phyloP scores from a whole-genome alignment of 108 stramenopile genomes.

The Nitzschia sp. region DNA sequence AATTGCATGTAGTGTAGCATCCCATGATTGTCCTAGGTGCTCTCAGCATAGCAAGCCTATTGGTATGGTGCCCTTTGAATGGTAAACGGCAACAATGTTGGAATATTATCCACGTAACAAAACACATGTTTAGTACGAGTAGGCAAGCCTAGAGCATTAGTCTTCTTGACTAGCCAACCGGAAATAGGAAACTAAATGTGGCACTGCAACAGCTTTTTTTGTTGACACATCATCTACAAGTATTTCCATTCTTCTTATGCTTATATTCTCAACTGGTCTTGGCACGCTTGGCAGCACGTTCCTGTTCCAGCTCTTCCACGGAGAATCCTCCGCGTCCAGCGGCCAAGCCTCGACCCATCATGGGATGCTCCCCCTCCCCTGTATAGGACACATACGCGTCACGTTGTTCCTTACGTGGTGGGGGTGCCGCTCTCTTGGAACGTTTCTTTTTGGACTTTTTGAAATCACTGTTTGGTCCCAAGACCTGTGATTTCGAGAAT shows the following conservation, averaged over 20 bases:
- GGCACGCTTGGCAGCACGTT: constrained; percentile 47
- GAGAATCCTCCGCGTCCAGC: constrained; percentile 57
- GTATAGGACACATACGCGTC: not conserved
- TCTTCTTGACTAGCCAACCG: too few species aligned
- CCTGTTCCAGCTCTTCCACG: constrained; percentile 65
- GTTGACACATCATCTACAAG: not conserved
- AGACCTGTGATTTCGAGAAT: constrained; percentile 62
- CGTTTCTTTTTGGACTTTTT: constrained; percentile 27
- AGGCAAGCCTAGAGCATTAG: too few species aligned
- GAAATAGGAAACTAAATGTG: too few species aligned
- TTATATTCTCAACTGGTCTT: constrained; percentile 3
- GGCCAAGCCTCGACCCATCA: constrained; percentile 36
- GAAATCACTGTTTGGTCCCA: constrained; percentile 70
- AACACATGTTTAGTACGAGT: too few species aligned
- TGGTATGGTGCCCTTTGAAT: too few species aligned
- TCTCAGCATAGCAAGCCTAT: too few species aligned
- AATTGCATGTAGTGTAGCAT: too few species aligned
- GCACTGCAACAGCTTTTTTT: too few species aligned
- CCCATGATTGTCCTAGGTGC: too few species aligned
- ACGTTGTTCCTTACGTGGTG: not conserved
- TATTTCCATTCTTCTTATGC: not conserved
- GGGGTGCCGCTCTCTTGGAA: not conserved
- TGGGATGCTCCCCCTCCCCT: constrained; percentile 2
- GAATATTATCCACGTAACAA: too few species aligned
- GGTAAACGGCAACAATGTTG: too few species aligned